Base-by-base conservation (phyloP, 371 early-diverging fungal species). In the Chytridiales sp. region DNA sequence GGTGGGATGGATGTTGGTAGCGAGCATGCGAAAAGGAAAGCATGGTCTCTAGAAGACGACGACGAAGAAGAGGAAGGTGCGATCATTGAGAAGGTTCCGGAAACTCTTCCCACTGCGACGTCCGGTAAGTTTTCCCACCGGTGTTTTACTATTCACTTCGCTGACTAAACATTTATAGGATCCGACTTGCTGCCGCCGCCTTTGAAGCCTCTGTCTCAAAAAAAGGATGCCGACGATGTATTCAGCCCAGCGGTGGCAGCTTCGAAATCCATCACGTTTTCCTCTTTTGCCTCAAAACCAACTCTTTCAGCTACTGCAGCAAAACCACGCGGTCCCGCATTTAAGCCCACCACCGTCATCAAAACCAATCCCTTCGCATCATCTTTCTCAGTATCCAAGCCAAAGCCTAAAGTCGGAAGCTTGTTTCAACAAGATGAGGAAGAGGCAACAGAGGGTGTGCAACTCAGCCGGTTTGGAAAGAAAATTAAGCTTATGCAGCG, bases 1-100 rank as follows among this genome's bases (percentile, higher is more conserved):
- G 41, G 17, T 6, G 21, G 49, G 11, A 50, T 43, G 39, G 49
- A 30, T 27, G 40, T 41, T 24, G 48, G 22, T 56, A 56, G 40
- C 4, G 56, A 44, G 31, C 26, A 17, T 11, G 32, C 24, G 43
- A 64, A 62, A 64, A 61, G 67, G 49, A 73, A 66, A 64, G 64
- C n/a, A 35, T 59, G 75, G 66, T 64, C 63, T 56, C 35, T 62
- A 48, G 70, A 59, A 39, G 73, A 77, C 27, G 73, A 67, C 39
- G 76, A 74, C 21, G 80, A 76, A 39, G 68, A 71, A 17, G 56
- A 66, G 6, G 61, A 67, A 26, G 73, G 69, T 47, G 76, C 62
- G 4, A 71, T 59, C 49, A 34, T 58, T 40, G 47, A 26, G 4
- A 41, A 39, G 17, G 30, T 26, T 27, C 22, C n/a, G 21, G 15